Evolutionary conservation across 257 asterid species (phyloP), one percentile per base, ranked within the genome.

Genomic region (Salvia rosmarinus): DNA sequence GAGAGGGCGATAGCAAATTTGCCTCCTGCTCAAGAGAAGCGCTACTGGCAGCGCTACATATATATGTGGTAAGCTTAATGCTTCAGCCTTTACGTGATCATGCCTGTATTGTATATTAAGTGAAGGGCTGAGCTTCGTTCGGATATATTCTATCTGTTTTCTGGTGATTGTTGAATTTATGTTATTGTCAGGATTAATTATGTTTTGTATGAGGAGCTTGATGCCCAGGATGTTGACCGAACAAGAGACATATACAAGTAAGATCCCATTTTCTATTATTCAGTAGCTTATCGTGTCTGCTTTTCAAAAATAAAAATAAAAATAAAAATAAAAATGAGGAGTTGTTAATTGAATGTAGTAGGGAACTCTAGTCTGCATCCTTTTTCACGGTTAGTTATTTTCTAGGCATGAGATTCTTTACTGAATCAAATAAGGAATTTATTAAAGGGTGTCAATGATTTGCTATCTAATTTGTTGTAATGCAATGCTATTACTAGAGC

Each of bases 1-100:
- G 96, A 94, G 90, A 85, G 96, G 77, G 96, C 97, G 1, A 89
- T 94, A 66, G 95, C 96, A 9, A 89, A 94, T 78, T 50, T 89
- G n/a, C 98, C 98, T 56, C 98, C 98, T 63, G 95, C 95, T 52
- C 86, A 85, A 75, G 97, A 94, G 85, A 94, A 94, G 83, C 89
- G 93, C 10, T 88, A 85, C 67, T 94, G 98, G 98, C 96, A 94
- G 81, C 84, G 98, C 16, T 94, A 94, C 68, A 89, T 94, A 19
- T 94, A 94, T 79, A 67, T 91, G 71, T 94, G 98, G 98, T 92
- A 82, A 75, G 88, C 69, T 59, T 62, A 32, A 30, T 62, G 67
- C 68, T 55, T 49, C 19, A 25, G 16, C 17, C 17, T 65, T 16
- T n/a, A 6, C 58, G 12, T 50, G 37, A 34, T 52, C 23, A 16